Base-by-base conservation (phyloP, 306 rosid genomes). In the Fragaria nilgerrensis region DNA sequence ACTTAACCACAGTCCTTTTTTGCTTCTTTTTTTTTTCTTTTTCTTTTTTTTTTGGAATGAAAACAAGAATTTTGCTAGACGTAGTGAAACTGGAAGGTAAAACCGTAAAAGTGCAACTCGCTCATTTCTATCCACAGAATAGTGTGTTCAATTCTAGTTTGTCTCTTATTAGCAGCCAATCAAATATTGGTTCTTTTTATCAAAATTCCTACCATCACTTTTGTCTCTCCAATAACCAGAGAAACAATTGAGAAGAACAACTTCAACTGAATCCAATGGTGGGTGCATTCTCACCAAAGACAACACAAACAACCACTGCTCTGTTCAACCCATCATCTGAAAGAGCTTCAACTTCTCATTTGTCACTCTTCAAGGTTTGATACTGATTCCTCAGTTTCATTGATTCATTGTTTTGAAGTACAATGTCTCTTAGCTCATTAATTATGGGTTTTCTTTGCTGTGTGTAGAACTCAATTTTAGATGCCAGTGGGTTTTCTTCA, bases 401-500 rank as follows among this genome's bases (percentile, higher is more conserved):
- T 61, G 4, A 4, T 64, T 41, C 14, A 9, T 9, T 77, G 17
- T 3, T n/a, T 52, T 36, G 2, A 9, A 59, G 22, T 61, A 36
- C 9, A 23, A n/a, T 39, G 3, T n/a, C 3, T 36, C 47, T 44
- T 7, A 39, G 50, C 50, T n/a, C 13, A 22, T 53, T 37, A 36
- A 5, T 55, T 55, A 3, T 37, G 49, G 52, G 15, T 34, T 47
- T 29, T 10, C 6, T 48, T 34, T 47, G 61, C 1, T 52, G 41
- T 45, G 69, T n/a, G 39, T 64, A 88, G 98, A 88, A 78, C 41
- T 75, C 82, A 55, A 64, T 44, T 75, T 41, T 86, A 71, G 82
- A 72, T 80, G 78, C 84, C 68, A 69, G 85, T 76, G 86, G 93
- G 69, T 79, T 87, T 70, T 92, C 93, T 6, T 87, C 92, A 48